These are phyloP conservation scores for Fusarium napiforme DNA, from an alignment of 2,329 filamentous ascomycete species.

Conservation along the genomic window DNA sequence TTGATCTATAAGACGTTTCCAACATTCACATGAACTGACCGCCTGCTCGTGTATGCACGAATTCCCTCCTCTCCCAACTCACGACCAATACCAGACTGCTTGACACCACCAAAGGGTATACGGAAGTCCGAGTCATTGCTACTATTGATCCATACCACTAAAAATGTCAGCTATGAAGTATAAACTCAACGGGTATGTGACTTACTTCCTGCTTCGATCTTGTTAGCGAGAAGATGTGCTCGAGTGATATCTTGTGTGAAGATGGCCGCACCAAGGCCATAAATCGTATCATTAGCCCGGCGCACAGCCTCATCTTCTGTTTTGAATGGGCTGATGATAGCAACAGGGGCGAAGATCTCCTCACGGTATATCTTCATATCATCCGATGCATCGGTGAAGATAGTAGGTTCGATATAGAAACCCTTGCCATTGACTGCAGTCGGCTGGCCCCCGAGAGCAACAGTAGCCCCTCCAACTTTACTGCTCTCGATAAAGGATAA, in stretches of 20 bases:
- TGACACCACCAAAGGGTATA: constrained; percentile 59
- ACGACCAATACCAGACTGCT: constrained; percentile 59
- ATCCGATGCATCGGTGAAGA: constrained; percentile 55
- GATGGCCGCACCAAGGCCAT: constrained; percentile 70
- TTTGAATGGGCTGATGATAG: constrained; percentile 55
- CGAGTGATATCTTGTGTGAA: constrained; percentile 68
- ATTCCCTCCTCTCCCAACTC: constrained; percentile 59
- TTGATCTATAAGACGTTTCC: neutral
- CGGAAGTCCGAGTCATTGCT: constrained; percentile 57
- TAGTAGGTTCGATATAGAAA: constrained; percentile 59
- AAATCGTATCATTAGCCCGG: constrained; percentile 64
- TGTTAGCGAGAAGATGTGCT: constrained; percentile 60
- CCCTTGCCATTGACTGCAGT: constrained; percentile 53
- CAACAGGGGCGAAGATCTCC: constrained; percentile 61
- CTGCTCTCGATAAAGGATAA: constrained; percentile 76
- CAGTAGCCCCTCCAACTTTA: constrained; percentile 76
- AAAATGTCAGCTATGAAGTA: rapidly evolving
- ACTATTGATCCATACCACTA: constrained; percentile 63
- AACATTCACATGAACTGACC: constrained; percentile 58
- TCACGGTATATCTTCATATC: constrained; percentile 58
- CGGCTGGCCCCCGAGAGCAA: constrained; percentile 68
- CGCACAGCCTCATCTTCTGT: constrained; percentile 55
- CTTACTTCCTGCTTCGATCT: constrained; percentile 67
- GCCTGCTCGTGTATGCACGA: constrained; percentile 56
- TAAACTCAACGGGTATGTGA: rapidly evolving